phyloP scores from a whole-genome alignment of 108 stramenopile species.

The Parmales sp. region DNA sequence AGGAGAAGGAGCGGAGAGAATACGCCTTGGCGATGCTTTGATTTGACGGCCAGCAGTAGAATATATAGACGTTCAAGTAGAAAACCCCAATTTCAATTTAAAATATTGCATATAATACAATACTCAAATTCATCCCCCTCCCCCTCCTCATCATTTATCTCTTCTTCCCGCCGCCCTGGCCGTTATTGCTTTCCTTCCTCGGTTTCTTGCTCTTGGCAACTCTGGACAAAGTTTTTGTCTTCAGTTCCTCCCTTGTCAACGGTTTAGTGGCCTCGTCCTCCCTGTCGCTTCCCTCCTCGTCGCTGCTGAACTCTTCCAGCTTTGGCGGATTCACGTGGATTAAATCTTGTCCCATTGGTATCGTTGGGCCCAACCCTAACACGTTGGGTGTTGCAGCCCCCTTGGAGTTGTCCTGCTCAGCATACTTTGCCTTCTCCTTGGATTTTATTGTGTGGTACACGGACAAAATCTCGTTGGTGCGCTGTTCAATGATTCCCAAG shows the following conservation, averaged over 20 bases:
- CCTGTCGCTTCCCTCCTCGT: slow-evolving; percentile 47
- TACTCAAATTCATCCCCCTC: slow-evolving; percentile 11
- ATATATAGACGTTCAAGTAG: no score
- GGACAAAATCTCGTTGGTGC: slow-evolving; percentile 45
- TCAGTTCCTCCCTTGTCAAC: slow-evolving; percentile 50
- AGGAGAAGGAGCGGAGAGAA: no score
- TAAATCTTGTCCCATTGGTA: slow-evolving; percentile 36
- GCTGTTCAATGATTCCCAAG: slow-evolving; percentile 63
- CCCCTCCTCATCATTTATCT: slow-evolving; percentile 10
- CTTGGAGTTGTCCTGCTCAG: slow-evolving; percentile 10
- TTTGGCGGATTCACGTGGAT: slow-evolving; percentile 66
- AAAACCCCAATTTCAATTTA: no score
- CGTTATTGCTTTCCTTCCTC: background rate
- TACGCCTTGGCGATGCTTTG: no score
- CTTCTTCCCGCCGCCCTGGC: background rate
- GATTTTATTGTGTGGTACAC: slow-evolving; percentile 19
- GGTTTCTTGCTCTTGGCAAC: slow-evolving; percentile 21
- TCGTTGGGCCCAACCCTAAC: slow-evolving; percentile 33
- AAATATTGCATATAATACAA: no score
- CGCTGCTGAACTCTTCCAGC: slow-evolving; percentile 54
- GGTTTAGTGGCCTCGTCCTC: slow-evolving; percentile 45
- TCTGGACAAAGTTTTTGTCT: slow-evolving; percentile 37
- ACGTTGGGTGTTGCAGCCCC: slow-evolving; percentile 16
- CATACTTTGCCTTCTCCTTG: background rate
- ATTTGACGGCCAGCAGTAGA: no score